Conservation (phyloP, 129 eudicot genomes). For the carrot (Daucus carota) region DNA sequence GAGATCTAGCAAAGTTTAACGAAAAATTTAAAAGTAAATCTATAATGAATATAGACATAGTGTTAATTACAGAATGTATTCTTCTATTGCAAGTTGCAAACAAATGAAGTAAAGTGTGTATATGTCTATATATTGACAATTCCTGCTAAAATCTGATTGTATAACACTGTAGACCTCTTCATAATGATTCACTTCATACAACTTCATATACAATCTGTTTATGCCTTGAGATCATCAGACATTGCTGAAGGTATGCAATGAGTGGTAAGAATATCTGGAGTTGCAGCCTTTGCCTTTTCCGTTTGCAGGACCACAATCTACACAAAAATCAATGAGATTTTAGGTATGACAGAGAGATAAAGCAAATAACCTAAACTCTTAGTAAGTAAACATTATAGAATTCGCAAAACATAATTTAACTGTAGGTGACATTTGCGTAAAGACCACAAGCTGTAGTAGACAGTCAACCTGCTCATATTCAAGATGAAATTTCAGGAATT, state of each 20-base stretch:
- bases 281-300: conserved; percentile 37
- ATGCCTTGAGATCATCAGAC: conserved; percentile 47
- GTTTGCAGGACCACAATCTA: conserved; percentile 45
- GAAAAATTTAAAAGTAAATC: background rate
- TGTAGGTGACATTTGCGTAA: background rate
- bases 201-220: conserved; percentile 2
- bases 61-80: background rate
- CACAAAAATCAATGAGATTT: conserved; percentile 10
- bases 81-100: background rate
- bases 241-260: conserved; percentile 63
- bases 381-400: background rate
- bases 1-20: background rate
- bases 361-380: background rate
- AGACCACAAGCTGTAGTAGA: background rate
- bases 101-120: background rate
- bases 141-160: background rate
- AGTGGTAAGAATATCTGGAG: conserved; percentile 24
- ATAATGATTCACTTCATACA: background rate
- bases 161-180: background rate
- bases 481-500: conserved; percentile 41
- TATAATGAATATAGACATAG: background rate
- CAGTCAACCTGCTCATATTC: conserved; percentile 48
- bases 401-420: background rate
- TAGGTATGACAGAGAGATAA: background rate
- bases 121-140: background rate